A percentile compares a stretch with the other conserved stretches of the same genome.
Evolutionary conservation across 345 rosid genomes (phyloP).

Genomic region (Gossypioides kirkii): DNA sequence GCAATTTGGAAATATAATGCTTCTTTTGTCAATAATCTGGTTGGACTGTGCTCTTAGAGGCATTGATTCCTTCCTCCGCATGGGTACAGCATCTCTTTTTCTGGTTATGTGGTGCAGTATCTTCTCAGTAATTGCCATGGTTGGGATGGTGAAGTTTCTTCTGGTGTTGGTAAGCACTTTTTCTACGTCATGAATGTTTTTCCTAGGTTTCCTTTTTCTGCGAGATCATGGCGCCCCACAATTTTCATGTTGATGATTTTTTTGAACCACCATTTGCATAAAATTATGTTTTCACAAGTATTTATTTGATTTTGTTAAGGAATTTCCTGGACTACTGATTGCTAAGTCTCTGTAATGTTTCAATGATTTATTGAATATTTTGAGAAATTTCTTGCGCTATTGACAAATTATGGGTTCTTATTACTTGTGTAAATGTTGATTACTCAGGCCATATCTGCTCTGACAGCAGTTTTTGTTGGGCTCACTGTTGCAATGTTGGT

Average conservation of each 20-base stretch:
- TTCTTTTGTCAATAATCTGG: slow-evolving; percentile 75
- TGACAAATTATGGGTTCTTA: slow-evolving; percentile 8
- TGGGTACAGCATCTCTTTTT: slow-evolving; percentile 85
- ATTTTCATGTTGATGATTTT: background rate
- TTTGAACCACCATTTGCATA: background rate
- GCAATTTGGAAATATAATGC: slow-evolving; percentile 60
- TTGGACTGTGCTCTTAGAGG: slow-evolving; percentile 87
- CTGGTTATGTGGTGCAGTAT: slow-evolving; percentile 87
- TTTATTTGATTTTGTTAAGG: background rate
- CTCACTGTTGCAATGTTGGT: slow-evolving; percentile 53
- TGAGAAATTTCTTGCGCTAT: background rate
- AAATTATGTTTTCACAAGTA: background rate
- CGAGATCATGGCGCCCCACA: background rate
- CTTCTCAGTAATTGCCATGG: slow-evolving; percentile 72
- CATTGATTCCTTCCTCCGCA: slow-evolving; percentile 70
- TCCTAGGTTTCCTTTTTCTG: background rate
- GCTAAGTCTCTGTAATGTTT: background rate
- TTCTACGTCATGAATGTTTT: slow-evolving; percentile 7
- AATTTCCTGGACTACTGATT: background rate
- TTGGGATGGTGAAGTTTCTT: slow-evolving; percentile 66
- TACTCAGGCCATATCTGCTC: slow-evolving; percentile 55
- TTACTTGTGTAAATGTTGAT: slow-evolving; percentile 18
- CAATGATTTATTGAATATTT: background rate
- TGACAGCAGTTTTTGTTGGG: slow-evolving; percentile 60
- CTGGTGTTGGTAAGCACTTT: slow-evolving; percentile 57